Evolutionary conservation across 371 early-diverging fungal species (phyloP).

Genomic region (Mucor piriformis): DNA sequence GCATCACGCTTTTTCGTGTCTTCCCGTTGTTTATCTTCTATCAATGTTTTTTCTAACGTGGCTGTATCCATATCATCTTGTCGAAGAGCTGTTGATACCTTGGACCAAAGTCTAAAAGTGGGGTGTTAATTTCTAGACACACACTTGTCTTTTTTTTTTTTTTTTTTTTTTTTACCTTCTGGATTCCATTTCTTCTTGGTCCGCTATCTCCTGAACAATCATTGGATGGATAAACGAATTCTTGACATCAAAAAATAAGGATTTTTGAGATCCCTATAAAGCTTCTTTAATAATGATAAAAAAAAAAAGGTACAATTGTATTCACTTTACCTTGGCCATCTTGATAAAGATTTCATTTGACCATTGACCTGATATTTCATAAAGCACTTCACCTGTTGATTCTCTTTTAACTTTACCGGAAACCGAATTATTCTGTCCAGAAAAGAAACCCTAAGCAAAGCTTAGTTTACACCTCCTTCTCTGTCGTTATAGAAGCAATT

Average conservation of each 20-base stretch:
- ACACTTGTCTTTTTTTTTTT: too few relatives aligned
- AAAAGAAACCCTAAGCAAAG: slow-evolving; percentile 66
- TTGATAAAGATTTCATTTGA: slow-evolving; percentile 70
- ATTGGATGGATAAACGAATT: slow-evolving; percentile 70
- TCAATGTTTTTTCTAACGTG: slow-evolving; percentile 78
- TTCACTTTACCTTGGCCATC: slow-evolving; percentile 26
- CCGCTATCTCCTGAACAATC: slow-evolving; percentile 66
- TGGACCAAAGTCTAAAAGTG: slow-evolving; percentile 64
- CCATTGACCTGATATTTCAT: slow-evolving; percentile 89
- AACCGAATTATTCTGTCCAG: slow-evolving; percentile 80
- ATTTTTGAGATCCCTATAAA: slow-evolving; percentile 21
- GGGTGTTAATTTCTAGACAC: not conserved
- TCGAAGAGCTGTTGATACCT: slow-evolving; percentile 77
- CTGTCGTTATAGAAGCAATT: not conserved
- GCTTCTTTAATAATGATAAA: too few relatives aligned
- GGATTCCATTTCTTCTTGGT: slow-evolving; percentile 86
- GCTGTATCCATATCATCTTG: slow-evolving; percentile 75
- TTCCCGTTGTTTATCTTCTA: slow-evolving; percentile 86
- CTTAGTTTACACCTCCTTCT: not conserved
- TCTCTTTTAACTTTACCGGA: slow-evolving; percentile 79
- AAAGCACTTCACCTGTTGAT: slow-evolving; percentile 76
- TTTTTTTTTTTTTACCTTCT: slow-evolving; percentile 70
- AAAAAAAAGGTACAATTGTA: slow-evolving; percentile 6
- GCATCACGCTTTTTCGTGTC: slow-evolving; percentile 66
- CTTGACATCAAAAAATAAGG: slow-evolving; percentile 71